Evolutionary conservation across 2,329 filamentous ascomycete species (phyloP).

Genomic region (Rosellinia necatrix): DNA sequence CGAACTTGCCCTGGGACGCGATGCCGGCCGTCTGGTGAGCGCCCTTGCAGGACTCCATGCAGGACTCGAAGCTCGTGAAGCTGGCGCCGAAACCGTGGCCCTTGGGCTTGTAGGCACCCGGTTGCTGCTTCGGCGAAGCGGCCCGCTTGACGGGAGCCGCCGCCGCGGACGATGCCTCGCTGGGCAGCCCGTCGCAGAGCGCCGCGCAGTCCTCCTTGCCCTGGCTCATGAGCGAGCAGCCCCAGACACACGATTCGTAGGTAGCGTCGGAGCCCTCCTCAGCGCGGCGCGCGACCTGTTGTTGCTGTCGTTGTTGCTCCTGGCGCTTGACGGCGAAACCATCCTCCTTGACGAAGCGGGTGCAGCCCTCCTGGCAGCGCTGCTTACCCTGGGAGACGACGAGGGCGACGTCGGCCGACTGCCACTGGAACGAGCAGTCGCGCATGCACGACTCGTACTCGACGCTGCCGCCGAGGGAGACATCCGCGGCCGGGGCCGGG

Average conservation of each 20-base stretch:
- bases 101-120: neutral
- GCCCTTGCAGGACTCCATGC: slow-evolving; percentile 7
- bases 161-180: too few species aligned
- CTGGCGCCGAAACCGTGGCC: neutral
- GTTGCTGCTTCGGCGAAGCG: too few species aligned
- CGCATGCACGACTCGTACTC: slow-evolving; percentile 19
- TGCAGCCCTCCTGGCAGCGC: slow-evolving; percentile 8
- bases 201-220: neutral
- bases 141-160: too few species aligned
- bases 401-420: slow-evolving; percentile 4
- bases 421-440: neutral
- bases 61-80: slow-evolving; percentile 2
- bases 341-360: too few species aligned
- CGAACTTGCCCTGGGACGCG: neutral
- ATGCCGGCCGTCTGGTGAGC: neutral
- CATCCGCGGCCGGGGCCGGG: too few species aligned
- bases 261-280: too few species aligned
- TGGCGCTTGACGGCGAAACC: too few species aligned
- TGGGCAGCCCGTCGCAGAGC: neutral
- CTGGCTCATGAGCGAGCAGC: too few species aligned
- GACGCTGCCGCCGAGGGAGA: too few species aligned
- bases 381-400: neutral
- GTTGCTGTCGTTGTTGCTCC: too few species aligned
- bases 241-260: too few species aligned
- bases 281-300: too few species aligned